Evolutionary conservation across 2,329 filamentous ascomycete species (phyloP).

Genomic region (Penicillium freii): DNA sequence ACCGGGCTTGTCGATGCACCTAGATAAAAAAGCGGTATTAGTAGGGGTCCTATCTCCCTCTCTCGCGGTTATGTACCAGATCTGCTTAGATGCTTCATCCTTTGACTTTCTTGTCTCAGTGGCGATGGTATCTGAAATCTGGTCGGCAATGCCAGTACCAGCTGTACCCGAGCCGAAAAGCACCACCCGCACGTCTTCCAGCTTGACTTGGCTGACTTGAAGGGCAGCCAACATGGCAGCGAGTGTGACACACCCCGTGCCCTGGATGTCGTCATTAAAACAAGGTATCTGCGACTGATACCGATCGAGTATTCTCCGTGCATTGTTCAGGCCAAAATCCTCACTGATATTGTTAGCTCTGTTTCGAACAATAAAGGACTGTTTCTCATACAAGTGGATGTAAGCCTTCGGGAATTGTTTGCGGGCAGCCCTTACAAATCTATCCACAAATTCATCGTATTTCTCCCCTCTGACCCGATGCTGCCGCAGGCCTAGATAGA

Average conservation of each 20-base stretch:
- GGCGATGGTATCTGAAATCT: slow-evolving; percentile 75
- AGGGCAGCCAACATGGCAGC: slow-evolving; percentile 77
- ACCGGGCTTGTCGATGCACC: slow-evolving; percentile 79
- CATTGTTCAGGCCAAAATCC: slow-evolving; percentile 78
- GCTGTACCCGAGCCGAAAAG: slow-evolving; percentile 80
- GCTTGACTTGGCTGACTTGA: slow-evolving; percentile 63
- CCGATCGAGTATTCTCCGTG: slow-evolving; percentile 70
- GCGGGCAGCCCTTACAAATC: slow-evolving; percentile 66
- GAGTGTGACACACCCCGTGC: slow-evolving; percentile 82
- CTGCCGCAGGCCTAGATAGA: slow-evolving; percentile 74
- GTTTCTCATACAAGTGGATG: slow-evolving; percentile 64
- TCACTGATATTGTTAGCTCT: slow-evolving; percentile 47
- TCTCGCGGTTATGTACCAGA: slow-evolving; percentile 57
- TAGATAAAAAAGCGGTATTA: slow-evolving; percentile 32
- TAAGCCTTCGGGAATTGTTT: slow-evolving; percentile 75
- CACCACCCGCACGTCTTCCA: slow-evolving; percentile 68
- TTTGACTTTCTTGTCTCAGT: slow-evolving; percentile 64
- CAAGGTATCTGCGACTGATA: slow-evolving; percentile 73
- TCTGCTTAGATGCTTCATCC: slow-evolving; percentile 74
- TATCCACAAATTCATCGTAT: slow-evolving; percentile 75
- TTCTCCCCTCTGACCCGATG: slow-evolving; percentile 65
- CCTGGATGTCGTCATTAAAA: slow-evolving; percentile 91
- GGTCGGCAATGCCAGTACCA: slow-evolving; percentile 81
- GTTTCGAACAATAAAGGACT: background rate
- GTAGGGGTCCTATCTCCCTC: background rate